Evolutionary conservation across 2,329 filamentous ascomycete species (phyloP).

Genomic region (Penicillium sclerotiorum): DNA sequence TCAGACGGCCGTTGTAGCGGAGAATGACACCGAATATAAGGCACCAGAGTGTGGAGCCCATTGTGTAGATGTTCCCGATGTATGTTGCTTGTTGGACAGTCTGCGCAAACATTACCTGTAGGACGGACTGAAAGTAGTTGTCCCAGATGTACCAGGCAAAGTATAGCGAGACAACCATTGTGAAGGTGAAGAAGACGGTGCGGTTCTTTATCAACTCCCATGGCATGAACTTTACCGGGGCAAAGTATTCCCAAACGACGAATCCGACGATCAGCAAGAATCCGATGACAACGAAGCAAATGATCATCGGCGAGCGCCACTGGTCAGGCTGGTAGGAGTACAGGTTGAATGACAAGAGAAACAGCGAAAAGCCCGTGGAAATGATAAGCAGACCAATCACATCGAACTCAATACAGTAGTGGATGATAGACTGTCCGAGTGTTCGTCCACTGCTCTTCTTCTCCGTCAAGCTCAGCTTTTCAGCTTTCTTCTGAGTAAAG

Average conservation of each 20-base stretch:
- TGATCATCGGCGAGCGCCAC: conserved; percentile 49
- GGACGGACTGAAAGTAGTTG: conserved; percentile 17
- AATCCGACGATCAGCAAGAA: conserved; percentile 58
- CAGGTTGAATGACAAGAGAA: conserved; percentile 30
- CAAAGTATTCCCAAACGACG: conserved; percentile 33
- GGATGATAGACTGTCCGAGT: conserved; percentile 47
- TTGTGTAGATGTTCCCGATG: conserved; percentile 21
- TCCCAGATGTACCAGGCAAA: conserved; percentile 24
- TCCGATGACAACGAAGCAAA: conserved; percentile 24
- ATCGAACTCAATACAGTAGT: conserved; percentile 46
- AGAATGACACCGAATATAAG: conserved; percentile 18
- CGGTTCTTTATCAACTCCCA: conserved; percentile 29
- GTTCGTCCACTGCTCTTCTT: conserved; percentile 49
- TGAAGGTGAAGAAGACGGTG: conserved; percentile 30
- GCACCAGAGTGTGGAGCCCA: conserved; percentile 21
- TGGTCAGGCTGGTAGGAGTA: conserved; percentile 38
- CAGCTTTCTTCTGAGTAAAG: conserved; percentile 60
- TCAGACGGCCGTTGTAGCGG: conserved; percentile 19
- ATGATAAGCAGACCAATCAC: conserved; percentile 34
- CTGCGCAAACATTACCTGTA: conserved; percentile 17
- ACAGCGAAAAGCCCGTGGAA: conserved; percentile 28
- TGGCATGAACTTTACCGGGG: conserved; percentile 24
- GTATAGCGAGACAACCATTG: conserved; percentile 17
- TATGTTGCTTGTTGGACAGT: conserved; percentile 19
- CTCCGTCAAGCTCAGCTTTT: conserved; percentile 54